Conservation (phyloP, 306 rosid species). For the Dicorynia guianensis region DNA sequence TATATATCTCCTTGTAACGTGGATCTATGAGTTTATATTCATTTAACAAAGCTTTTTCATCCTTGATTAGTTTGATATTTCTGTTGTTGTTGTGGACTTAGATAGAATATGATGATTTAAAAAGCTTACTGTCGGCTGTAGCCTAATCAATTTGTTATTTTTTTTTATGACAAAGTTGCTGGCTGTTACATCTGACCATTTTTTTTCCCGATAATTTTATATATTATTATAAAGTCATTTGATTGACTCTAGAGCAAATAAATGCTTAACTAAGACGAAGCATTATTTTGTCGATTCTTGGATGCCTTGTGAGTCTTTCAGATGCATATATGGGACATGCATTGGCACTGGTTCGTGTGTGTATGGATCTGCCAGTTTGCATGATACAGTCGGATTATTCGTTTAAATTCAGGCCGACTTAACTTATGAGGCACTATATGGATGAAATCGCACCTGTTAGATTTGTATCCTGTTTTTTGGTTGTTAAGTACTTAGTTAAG, state of each 20-base stretch:
- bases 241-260: too few relatives aligned
- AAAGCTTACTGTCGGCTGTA: not conserved
- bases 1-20: not conserved
- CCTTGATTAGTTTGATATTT: not conserved
- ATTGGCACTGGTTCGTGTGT: not conserved
- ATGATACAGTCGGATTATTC: not conserved
- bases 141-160: not conserved
- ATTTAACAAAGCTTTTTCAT: not conserved
- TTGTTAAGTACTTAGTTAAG: constrained; percentile 45
- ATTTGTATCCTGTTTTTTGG: constrained; percentile 29
- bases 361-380: constrained; percentile 14
- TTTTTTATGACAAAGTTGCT: not conserved
- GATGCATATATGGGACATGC: not conserved
- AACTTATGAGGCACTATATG: constrained; percentile 1
- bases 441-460: constrained; percentile 15
- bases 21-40: constrained; percentile 2
- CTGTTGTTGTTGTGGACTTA: not conserved
- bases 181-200: not conserved
- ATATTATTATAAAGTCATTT: not conserved
- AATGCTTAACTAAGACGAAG: too few relatives aligned
- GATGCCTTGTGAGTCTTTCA: too few relatives aligned
- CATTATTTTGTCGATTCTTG: too few relatives aligned
- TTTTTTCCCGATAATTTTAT: too few relatives aligned
- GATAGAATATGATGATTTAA: not conserved
- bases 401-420: constrained; percentile 15